Base-by-base conservation (phyloP, 441 rosid species). In the Gossypium aridum region DNA sequence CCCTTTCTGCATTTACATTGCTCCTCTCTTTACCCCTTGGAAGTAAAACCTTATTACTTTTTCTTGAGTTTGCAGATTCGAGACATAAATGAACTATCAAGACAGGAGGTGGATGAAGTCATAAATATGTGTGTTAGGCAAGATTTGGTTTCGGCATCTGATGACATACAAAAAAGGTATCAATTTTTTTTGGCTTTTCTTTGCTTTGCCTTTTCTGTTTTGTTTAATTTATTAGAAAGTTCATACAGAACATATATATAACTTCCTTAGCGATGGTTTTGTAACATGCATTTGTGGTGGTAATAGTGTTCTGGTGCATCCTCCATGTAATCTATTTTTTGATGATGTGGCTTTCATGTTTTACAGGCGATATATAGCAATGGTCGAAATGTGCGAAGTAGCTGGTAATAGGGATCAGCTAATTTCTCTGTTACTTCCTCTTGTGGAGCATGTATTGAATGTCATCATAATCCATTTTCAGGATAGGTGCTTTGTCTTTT, bases 61-160 rank as follows among this genome's bases (percentile, higher is more conserved):
- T 76, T 47, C 25, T 37, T 71, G 78, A 45, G 72, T 71, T 77
- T 83, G 75, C 87, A 92, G 99, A 89, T 95, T 79, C 91, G 83
- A 59, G 96, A 93, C 81, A 86, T 95, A 85, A 95, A 91, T 79
- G 98, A 95, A 80, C 87, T 91, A 60, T 95, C 99, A 77, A 88
- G 99, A 76, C 98, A 92, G 86, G 99, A 95, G 79, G 98, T 95
- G 66, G 98, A 95, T 84, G 94, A 88, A 78, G 87, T 92, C 61
- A 92, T 95, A 71, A 89, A 81, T 75, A 83, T 89, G 85, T 92
- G 88, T 81, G 85, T 80, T 78, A 85, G 78, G 78, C 87, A 85
- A 75, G 91, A 89, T 73, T 77, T 72, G 77, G 83, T 84, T 80
- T 86, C 90, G 60, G 83, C 95, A 47, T 84, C 90, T n/a, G 98